Evolutionary conservation across 2,329 filamentous ascomycete species (phyloP), one percentile per base, ranked within the genome.

Genomic region (Cytospora piceae): DNA sequence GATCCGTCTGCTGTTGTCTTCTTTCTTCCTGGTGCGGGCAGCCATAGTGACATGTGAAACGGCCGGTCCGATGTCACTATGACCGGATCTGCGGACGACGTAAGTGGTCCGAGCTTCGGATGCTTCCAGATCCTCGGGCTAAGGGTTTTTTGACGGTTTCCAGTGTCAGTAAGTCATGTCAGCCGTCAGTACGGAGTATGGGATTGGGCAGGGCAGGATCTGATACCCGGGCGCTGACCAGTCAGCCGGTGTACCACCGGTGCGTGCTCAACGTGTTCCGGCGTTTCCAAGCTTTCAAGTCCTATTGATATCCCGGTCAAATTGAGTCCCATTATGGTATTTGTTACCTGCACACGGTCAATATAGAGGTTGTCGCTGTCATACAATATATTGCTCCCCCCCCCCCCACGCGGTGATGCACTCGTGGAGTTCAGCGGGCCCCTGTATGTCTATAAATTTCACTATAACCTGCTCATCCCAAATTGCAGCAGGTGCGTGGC

Each of bases 41-140:
- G 51, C 32, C 57, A 32, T 24, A 67, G 65, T 67, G 61, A 67
- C 61, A 67, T 67, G 65, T 64, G 65, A 64, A 58, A 61, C 61
- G 57, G 54, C 42, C 61, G 34, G 49, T 46, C 53, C 29, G 51
- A 57, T 34, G 65, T 64, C 58, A 58, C 49, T 27, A 57, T n/a
- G 55, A 37, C 61, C 61, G 61, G 61, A 57, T 63, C 61, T 57
- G 61, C 61, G 53, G 61, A 63, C 29, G 46, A 49, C 46, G 46
- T 49, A 49, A 49, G 46, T 22, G 61, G 61, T 17, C 61, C 61
- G 51, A 57, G 61, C 61, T 57, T 57, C 61, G 61, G 61, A 24
- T 32, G 27, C 61, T 57, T 63, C 53, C 60, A 63, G 60, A 57
- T 46, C 53, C 29, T 63, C 60, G 60, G 60, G 60, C 42, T 22